Percentiles rank a stretch among this genome's conserved stretches.
Conservation (phyloP, 164 flowering plant genomes). For the Macadamia integrifolia region DNA sequence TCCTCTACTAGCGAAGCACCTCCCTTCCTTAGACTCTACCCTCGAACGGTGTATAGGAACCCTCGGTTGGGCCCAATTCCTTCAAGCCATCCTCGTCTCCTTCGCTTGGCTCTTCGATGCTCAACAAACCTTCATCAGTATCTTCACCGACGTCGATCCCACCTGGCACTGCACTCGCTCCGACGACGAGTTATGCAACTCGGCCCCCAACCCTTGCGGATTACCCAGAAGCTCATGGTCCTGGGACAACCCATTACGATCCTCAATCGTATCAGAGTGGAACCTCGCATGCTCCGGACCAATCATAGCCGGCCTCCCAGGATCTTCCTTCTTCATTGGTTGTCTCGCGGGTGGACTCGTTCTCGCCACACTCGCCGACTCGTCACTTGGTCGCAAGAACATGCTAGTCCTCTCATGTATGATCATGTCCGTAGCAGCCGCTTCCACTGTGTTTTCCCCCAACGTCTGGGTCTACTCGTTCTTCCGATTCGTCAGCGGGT, state of each 20-base stretch:
- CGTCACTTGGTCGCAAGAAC: slow-evolving; percentile 61
- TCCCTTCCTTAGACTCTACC: slow-evolving; percentile 31
- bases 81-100: slow-evolving; percentile 49
- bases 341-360: slow-evolving; percentile 55
- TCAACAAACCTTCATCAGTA: slow-evolving; percentile 59
- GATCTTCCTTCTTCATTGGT: slow-evolving; percentile 61
- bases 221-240: slow-evolving; percentile 41
- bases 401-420: slow-evolving; percentile 46
- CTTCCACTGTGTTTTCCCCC: slow-evolving; percentile 31
- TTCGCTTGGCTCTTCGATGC: slow-evolving; percentile 58
- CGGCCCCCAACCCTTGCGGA: slow-evolving; percentile 23
- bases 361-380: slow-evolving; percentile 58
- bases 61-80: slow-evolving; percentile 40
- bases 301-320: slow-evolving; percentile 46
- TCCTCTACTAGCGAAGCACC: slow-evolving; percentile 9
- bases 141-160: slow-evolving; percentile 54
- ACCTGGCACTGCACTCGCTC: slow-evolving; percentile 43
- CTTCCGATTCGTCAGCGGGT: slow-evolving; percentile 46
- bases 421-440: slow-evolving; percentile 35
- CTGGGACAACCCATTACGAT: slow-evolving; percentile 36
- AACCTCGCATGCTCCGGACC: slow-evolving; percentile 34
- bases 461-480: slow-evolving; percentile 59
- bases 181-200: slow-evolving; percentile 5
- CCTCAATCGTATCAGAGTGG: slow-evolving; percentile 58
- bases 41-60: slow-evolving; percentile 45